Evolutionary conservation across 2,329 filamentous ascomycete species (phyloP).

Genomic region (Lachnellula willkommii): DNA sequence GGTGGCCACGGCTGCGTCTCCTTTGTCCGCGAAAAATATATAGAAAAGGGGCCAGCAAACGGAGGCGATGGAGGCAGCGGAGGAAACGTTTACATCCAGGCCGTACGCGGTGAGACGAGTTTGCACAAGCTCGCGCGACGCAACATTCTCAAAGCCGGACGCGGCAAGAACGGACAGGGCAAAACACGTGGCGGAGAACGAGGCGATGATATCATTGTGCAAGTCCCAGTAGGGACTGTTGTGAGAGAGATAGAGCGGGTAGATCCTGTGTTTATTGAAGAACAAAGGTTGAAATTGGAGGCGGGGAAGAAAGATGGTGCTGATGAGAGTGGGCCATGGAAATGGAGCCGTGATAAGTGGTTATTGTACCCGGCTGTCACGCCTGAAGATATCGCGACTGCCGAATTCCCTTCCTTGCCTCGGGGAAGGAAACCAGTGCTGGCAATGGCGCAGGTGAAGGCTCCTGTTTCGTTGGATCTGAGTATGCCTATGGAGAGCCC

Average conservation of each 20-base stretch:
- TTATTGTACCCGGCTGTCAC: constrained; percentile 77
- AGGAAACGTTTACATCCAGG: constrained; percentile 91
- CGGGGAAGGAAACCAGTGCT: constrained; percentile 52
- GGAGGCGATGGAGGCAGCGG: constrained; percentile 91
- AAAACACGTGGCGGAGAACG: constrained; percentile 68
- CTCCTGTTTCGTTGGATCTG: constrained; percentile 68
- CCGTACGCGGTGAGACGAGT: constrained; percentile 83
- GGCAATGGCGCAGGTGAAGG: constrained; percentile 55
- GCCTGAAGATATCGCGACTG: constrained; percentile 60
- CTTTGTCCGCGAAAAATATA: constrained; percentile 85
- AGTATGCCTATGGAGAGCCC: constrained; percentile 74
- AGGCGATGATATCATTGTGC: constrained; percentile 81
- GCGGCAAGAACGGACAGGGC: constrained; percentile 74
- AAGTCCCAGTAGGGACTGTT: constrained; percentile 89
- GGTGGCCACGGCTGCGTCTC: constrained; percentile 93
- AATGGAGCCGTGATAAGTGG: constrained; percentile 64
- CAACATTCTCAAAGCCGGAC: constrained; percentile 66
- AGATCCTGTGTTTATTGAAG: constrained; percentile 71
- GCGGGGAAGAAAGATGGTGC: constrained; percentile 35
- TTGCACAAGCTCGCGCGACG: constrained; percentile 83
- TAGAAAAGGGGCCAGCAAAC: constrained; percentile 84
- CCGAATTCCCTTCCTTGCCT: constrained; percentile 53
- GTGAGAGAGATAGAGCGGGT: constrained; percentile 73
- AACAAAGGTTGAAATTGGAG: constrained; percentile 37
- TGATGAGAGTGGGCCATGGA: constrained; percentile 31